Evolutionary conservation across 2,329 filamentous ascomycete genomes (phyloP).

Genomic region (Venturia asperata): DNA sequence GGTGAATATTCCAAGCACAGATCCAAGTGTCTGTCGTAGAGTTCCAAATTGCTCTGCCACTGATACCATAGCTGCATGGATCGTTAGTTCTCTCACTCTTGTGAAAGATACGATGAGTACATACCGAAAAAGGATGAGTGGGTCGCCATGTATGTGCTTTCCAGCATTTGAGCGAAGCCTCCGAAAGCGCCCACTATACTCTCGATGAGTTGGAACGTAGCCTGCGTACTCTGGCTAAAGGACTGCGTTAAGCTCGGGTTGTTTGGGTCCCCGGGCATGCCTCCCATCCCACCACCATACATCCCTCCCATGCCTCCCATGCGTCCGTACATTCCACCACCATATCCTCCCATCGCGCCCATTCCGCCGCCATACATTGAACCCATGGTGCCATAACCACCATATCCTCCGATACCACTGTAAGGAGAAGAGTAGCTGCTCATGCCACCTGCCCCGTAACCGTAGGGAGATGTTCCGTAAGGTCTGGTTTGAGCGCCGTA

Average conservation of each 20-base stretch:
- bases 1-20: slow-evolving; percentile 90
- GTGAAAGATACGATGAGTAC: slow-evolving; percentile 1
- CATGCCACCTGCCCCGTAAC: slow-evolving; percentile 25
- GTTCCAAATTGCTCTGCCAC: slow-evolving; percentile 97
- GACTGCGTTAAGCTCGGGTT: slow-evolving; percentile 92
- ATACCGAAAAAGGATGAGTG: slow-evolving; percentile 96
- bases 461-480: slow-evolving; percentile 39
- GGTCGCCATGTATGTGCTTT: slow-evolving; percentile 99
- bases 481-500: slow-evolving; percentile 48
- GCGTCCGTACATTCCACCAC: slow-evolving; percentile 29
- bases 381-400: slow-evolving; percentile 38
- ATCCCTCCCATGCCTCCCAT: slow-evolving; percentile 35
- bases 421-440: slow-evolving; percentile 44
- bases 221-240: slow-evolving; percentile 89
- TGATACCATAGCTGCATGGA: slow-evolving; percentile 71
- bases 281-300: slow-evolving; percentile 45
- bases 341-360: slow-evolving; percentile 28
- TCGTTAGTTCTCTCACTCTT: not conserved
- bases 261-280: slow-evolving; percentile 56
- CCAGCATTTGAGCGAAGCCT: slow-evolving; percentile 97
- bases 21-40: slow-evolving; percentile 85
- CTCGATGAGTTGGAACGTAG: slow-evolving; percentile 97
- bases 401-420: slow-evolving; percentile 40
- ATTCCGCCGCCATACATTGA: slow-evolving; percentile 32
- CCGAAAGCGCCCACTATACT: slow-evolving; percentile 94